Conservation (phyloP, 371 early-diverging fungal genomes). For the Mortierella sp. region DNA sequence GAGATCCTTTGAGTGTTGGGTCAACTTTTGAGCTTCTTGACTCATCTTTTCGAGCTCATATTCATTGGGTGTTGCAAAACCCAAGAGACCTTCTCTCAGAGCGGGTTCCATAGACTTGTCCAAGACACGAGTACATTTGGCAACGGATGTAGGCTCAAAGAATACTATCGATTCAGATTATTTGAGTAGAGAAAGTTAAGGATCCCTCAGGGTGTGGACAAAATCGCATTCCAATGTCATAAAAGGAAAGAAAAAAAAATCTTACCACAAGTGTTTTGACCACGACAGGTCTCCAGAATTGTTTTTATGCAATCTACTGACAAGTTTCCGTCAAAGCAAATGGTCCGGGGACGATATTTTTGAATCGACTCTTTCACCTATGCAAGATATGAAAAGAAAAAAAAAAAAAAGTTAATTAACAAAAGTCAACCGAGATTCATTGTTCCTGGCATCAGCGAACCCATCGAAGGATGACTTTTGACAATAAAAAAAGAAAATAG, state of each 20-base stretch:
- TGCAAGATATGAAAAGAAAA: not conserved
- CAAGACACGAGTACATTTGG: slow-evolving; percentile 78
- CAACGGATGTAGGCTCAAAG: slow-evolving; percentile 93
- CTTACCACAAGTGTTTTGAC: slow-evolving; percentile 55
- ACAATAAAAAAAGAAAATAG: no score
- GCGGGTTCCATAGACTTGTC: slow-evolving; percentile 29
- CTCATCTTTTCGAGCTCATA: slow-evolving; percentile 73
- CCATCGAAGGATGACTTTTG: no score
- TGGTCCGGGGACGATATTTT: slow-evolving; percentile 55
- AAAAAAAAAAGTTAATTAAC: not conserved
- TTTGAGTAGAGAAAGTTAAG: not conserved
- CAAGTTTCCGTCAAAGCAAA: slow-evolving; percentile 83
- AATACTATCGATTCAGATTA: slow-evolving; percentile 66
- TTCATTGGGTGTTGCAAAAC: slow-evolving; percentile 72
- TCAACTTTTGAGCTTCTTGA: slow-evolving; percentile 9
- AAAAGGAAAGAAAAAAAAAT: not conserved
- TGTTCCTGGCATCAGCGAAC: no score
- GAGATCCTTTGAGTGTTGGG: no score
- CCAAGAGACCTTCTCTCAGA: slow-evolving; percentile 41
- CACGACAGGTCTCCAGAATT: slow-evolving; percentile 53
- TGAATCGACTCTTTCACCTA: slow-evolving; percentile 54
- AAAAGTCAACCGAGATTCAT: not conserved
- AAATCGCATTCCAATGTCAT: no score
- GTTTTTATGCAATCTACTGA: slow-evolving; percentile 53
- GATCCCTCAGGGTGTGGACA: no score